phyloP scores from a whole-genome alignment of 305 asterid species.

The Fraxinus xanthoxyloides region DNA sequence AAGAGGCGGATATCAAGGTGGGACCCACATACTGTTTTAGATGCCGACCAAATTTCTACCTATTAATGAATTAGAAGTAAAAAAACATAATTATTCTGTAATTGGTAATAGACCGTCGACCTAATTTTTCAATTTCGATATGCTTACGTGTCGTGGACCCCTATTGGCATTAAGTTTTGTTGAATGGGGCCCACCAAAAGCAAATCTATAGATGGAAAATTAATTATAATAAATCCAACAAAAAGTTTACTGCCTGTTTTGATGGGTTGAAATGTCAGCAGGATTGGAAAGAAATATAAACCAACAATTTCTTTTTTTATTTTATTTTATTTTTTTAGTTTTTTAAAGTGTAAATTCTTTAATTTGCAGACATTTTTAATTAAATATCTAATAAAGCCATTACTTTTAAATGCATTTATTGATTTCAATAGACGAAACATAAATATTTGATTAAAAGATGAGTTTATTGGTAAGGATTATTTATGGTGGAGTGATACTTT shows the following conservation, averaged over 20 bases:
- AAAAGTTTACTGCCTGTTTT: not conserved
- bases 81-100: not conserved
- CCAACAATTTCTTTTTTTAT: not conserved
- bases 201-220: not conserved
- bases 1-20: not conserved
- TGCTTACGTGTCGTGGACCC: not conserved
- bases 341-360: not conserved
- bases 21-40: not conserved
- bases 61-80: not conserved
- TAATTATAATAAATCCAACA: not conserved
- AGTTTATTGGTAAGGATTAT: not conserved
- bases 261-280: not conserved
- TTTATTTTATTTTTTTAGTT: no score
- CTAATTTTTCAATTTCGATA: not conserved
- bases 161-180: not conserved
- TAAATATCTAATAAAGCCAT: no score
- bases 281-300: not conserved
- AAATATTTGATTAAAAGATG: no score
- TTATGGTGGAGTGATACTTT: not conserved
- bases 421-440: no score
- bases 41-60: not conserved
- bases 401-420: no score
- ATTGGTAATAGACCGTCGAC: not conserved
- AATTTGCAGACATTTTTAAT: not conserved
- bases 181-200: not conserved